A percentile compares a stretch with the other conserved stretches of the same genome.
phyloP scores from a whole-genome alignment of 1,284 basidiomycete species.

The Peniophora sp. region DNA sequence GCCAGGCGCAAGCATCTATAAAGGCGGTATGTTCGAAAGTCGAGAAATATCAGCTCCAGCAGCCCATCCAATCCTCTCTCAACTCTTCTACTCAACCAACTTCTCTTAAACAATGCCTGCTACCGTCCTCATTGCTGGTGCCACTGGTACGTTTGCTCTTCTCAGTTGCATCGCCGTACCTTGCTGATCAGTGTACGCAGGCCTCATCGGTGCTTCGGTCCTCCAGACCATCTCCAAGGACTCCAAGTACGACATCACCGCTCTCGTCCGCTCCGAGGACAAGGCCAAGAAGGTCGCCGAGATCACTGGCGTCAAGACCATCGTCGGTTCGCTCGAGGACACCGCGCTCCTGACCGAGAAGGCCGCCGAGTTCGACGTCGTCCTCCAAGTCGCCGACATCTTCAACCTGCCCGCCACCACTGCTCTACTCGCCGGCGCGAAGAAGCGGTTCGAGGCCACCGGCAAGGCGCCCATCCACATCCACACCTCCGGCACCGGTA shows the following conservation, averaged over 20 bases:
- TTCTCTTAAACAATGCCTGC: too few relatives aligned
- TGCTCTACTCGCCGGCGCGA: conserved; percentile 39
- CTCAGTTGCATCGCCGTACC: too few relatives aligned
- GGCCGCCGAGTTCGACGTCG: conserved; percentile 36
- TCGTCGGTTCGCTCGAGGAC: conserved; percentile 27
- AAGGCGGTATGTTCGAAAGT: too few relatives aligned
- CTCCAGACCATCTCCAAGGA: conserved; percentile 32
- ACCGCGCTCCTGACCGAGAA: conserved; percentile 22
- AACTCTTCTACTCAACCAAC: too few relatives aligned
- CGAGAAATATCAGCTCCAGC: too few relatives aligned
- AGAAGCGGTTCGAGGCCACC: conserved; percentile 27
- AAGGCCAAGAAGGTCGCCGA: conserved; percentile 27
- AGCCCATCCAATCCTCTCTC: too few relatives aligned
- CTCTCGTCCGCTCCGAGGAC: conserved; percentile 31
- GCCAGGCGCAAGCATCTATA: too few relatives aligned
- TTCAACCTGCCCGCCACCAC: conserved; percentile 31
- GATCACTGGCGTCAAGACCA: conserved; percentile 20
- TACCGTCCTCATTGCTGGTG: too few relatives aligned
- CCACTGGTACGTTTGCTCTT: conserved; percentile 16
- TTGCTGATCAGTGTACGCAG: conserved; percentile 16
- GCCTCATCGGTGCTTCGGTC: conserved; percentile 48
- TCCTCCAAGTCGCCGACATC: conserved; percentile 37
- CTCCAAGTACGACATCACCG: conserved; percentile 30
- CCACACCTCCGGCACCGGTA: conserved; percentile 25
- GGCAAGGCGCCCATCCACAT: conserved; percentile 35